Percentiles rank a stretch among this genome's conserved stretches.
phyloP scores from a whole-genome alignment of 2,329 filamentous ascomycete species.

The Aureobasidium subglaciale region DNA sequence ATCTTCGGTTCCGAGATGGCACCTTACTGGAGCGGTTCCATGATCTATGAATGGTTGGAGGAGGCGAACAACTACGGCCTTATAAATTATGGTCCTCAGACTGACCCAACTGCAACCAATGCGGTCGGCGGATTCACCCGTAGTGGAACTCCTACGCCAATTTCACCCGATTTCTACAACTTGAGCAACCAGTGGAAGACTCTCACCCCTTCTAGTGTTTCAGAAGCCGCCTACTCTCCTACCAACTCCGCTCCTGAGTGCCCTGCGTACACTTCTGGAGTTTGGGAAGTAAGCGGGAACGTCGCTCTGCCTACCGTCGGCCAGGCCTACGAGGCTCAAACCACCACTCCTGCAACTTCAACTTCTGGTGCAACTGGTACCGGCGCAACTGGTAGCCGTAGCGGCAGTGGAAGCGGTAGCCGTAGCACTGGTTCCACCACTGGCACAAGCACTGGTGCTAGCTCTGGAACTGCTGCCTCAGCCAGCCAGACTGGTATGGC shows the following conservation, averaged over 20 bases:
- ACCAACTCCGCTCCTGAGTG: constrained; percentile 58
- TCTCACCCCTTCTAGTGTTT: constrained; percentile 61
- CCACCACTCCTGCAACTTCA: constrained; percentile 16
- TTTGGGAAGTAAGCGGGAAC: constrained; percentile 68
- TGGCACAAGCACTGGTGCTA: constrained; percentile 17
- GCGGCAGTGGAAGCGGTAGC: constrained; percentile 24
- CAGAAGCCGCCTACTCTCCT: constrained; percentile 58
- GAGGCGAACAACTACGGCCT: constrained; percentile 79
- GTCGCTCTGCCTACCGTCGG: constrained; percentile 64
- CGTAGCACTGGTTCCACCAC: constrained; percentile 21
- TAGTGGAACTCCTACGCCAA: constrained; percentile 64
- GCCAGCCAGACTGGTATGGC: constrained; percentile 37
- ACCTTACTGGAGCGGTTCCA: constrained; percentile 64
- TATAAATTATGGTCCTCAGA: constrained; percentile 63
- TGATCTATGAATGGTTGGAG: constrained; percentile 86
- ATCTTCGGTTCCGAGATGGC: constrained; percentile 72
- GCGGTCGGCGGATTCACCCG: constrained; percentile 63
- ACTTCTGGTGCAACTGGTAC: constrained; percentile 25
- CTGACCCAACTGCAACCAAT: constrained; percentile 36
- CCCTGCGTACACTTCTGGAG: constrained; percentile 59
- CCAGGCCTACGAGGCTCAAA: constrained; percentile 32
- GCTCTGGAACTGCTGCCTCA: constrained; percentile 16
- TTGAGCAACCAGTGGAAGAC: constrained; percentile 70
- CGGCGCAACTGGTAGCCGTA: too few relatives aligned
- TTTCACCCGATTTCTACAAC: constrained; percentile 71